Evolutionary conservation across 75 land plant species (phyloP), one percentile per base, ranked within the genome.

Genomic region (Selaginella moellendorffii): DNA sequence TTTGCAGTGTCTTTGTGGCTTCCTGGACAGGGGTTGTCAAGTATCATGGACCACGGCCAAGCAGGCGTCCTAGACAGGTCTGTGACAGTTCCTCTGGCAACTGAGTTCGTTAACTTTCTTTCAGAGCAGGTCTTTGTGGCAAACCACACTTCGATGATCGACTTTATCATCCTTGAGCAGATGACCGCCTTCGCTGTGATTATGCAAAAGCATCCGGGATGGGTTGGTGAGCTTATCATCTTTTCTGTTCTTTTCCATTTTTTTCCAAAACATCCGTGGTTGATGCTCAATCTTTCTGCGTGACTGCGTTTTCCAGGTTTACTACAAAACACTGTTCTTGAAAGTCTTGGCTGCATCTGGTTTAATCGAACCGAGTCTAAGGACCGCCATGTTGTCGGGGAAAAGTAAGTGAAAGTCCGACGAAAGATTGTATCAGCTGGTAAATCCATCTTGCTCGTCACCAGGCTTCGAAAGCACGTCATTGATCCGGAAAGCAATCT

Each of bases 151-250:
- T 92, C 97, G 19, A 92, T 92, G 97, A 92, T 92, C 71, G 97
- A 92, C 71, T 92, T 92, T 69, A 78, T 92, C 36, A 78, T 92
- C 30, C 72, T 92, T 63, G 97, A 92, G 61, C 97, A 92, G 65
- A 92, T 92, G 90, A 92, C 97, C 27, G 95, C 89, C 26, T 92
- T 92, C 82, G 89, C 97, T 26, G 97, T 85, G 14, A 92, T 92
- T 19, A 92, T 92, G 97, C 97, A 92, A 65, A 92, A 92, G 73
- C 97, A 92, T 77, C 86, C 89, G 46, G 97, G 95, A 22, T 92
- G 97, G 97, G 97, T 92, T 85, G 97, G 97, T 92, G 68, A 78
- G 97, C 54, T 53, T 30, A 24, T 31, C 14, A 5, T 36, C 14
- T 53, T 30, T 30, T 26, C 9, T 23, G n/a, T 68, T 9, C 22